These are phyloP conservation scores for Prunella vulgaris DNA, from an alignment of 257 asterid genomes.

Conservation along the genomic window DNA sequence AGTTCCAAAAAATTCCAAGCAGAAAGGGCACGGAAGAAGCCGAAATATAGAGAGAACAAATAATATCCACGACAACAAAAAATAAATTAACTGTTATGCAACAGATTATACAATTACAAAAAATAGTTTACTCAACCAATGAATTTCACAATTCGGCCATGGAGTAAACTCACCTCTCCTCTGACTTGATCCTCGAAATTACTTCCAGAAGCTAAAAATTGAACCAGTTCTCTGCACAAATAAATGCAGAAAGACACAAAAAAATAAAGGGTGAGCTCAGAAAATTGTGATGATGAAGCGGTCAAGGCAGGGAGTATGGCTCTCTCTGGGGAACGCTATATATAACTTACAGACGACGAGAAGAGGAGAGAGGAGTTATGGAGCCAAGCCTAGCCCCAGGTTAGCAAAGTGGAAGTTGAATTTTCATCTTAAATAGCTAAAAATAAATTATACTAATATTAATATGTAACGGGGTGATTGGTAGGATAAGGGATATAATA, in stretches of 20 bases:
- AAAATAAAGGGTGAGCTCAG: not conserved
- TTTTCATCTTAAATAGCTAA: too few relatives aligned
- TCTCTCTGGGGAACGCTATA: not conserved
- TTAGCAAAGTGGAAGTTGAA: too few relatives aligned
- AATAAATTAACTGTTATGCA: not conserved
- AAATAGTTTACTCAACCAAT: not conserved
- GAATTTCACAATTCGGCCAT: not conserved
- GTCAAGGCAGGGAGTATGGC: not conserved
- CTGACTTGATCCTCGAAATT: not conserved
- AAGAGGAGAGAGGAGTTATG: too few relatives aligned
- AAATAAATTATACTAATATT: too few relatives aligned
- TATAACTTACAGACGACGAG: not conserved
- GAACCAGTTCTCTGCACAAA: not conserved
- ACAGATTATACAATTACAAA: not conserved
- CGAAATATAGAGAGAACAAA: not conserved
- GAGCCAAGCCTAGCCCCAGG: too few relatives aligned
- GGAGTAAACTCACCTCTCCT: conserved; percentile 4
- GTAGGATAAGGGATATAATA: too few relatives aligned
- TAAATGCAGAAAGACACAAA: not conserved
- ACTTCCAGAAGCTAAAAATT: not conserved
- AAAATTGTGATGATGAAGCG: not conserved
- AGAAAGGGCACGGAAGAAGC: not conserved
- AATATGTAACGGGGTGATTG: too few relatives aligned
- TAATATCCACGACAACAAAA: not conserved
- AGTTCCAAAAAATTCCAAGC: not conserved